phyloP scores from a whole-genome alignment of 2,329 filamentous ascomycete genomes.

The Epichloe coenophiala region DNA sequence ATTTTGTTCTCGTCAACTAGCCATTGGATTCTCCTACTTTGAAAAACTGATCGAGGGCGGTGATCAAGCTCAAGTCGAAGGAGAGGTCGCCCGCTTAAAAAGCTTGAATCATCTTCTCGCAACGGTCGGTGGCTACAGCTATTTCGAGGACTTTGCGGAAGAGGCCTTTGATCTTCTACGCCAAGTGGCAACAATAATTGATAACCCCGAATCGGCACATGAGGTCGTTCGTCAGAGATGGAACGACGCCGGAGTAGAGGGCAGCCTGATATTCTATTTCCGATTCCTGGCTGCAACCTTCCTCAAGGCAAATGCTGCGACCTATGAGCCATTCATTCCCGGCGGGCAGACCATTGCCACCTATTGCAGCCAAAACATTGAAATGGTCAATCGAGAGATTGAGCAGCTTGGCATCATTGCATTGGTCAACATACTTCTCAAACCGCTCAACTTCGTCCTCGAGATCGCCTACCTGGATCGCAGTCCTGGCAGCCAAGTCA shows the following conservation, averaged over 20 bases:
- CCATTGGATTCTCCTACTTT: constrained; percentile 86
- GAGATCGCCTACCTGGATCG: constrained; percentile 88
- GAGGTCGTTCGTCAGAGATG: constrained; percentile 49
- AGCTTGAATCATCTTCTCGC: constrained; percentile 59
- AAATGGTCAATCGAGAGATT: constrained; percentile 69
- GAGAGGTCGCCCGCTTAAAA: constrained; percentile 59
- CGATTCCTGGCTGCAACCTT: constrained; percentile 73
- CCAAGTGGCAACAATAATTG: constrained; percentile 45
- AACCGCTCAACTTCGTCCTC: constrained; percentile 63
- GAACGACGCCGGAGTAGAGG: constrained; percentile 55
- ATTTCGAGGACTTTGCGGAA: constrained; percentile 70
- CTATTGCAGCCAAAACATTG: constrained; percentile 58
- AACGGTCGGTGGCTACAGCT: constrained; percentile 55
- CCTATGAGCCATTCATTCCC: constrained; percentile 60
- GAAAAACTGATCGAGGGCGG: constrained; percentile 63
- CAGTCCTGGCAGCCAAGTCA: constrained; percentile 64
- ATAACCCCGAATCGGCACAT: constrained; percentile 43
- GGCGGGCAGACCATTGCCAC: constrained; percentile 44
- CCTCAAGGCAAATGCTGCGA: constrained; percentile 59
- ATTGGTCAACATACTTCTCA: constrained; percentile 65
- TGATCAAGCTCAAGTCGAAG: constrained; percentile 49
- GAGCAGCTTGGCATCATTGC: constrained; percentile 77
- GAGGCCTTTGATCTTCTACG: constrained; percentile 57
- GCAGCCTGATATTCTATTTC: constrained; percentile 72
- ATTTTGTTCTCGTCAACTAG: constrained; percentile 30